phyloP scores from a whole-genome alignment of 2,329 filamentous ascomycete species.

The Aspergillus sp. region DNA sequence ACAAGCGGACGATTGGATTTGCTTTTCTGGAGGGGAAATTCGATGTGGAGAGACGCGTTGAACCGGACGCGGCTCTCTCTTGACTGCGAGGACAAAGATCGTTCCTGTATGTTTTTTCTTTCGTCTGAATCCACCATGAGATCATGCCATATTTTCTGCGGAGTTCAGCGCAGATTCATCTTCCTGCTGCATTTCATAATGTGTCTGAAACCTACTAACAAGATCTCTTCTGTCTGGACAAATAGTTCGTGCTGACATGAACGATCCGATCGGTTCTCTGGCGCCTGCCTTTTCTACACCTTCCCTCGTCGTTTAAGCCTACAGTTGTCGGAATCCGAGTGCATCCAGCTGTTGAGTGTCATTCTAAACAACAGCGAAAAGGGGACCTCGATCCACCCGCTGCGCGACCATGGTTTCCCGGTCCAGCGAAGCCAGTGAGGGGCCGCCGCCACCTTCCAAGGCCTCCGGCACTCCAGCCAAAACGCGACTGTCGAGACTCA shows the following conservation, averaged over 20 bases:
- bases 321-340: constrained; percentile 18
- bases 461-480: constrained; percentile 41
- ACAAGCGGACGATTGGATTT: not conserved
- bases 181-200: not conserved
- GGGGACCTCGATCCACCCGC: not conserved
- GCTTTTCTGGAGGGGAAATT: constrained; percentile 9
- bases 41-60: constrained; percentile 26
- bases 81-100: constrained; percentile 30
- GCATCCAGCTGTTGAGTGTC: not conserved
- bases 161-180: not conserved
- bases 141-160: constrained; percentile 15
- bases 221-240: constrained; percentile 2
- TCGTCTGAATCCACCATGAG: constrained; percentile 16
- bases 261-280: constrained; percentile 31
- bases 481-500: constrained; percentile 39
- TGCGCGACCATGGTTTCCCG: constrained; percentile 42
- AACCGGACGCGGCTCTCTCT: constrained; percentile 21
- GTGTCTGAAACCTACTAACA: constrained; percentile 20
- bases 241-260: constrained; percentile 37
- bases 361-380: not conserved
- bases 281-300: constrained; percentile 36
- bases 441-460: constrained; percentile 37
- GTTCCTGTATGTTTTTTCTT: constrained; percentile 28
- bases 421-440: constrained; percentile 40
- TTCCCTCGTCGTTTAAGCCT: constrained; percentile 28